Conservation (phyloP, 2,329 filamentous ascomycete species). For the Zasmidium cellare region DNA sequence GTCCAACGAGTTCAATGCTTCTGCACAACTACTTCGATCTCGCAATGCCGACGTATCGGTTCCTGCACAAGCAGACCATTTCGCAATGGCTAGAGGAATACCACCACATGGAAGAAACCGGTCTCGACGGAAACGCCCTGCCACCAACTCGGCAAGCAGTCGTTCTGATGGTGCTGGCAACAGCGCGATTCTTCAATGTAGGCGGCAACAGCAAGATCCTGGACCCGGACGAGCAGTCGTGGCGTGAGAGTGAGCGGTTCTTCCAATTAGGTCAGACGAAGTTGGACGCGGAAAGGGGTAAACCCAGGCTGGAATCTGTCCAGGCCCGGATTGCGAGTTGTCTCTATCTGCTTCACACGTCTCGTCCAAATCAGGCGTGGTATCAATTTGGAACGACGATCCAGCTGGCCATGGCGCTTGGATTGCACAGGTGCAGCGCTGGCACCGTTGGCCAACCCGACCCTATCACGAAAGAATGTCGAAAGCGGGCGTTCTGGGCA, state of each 20-base stretch:
- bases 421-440: constrained; percentile 34
- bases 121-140: constrained; percentile 40
- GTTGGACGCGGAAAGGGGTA: constrained; percentile 28
- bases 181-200: constrained; percentile 37
- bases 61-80: constrained; percentile 46
- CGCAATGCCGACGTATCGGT: constrained; percentile 46
- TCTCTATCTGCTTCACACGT: constrained; percentile 41
- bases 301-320: constrained; percentile 34
- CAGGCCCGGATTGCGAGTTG: constrained; percentile 44
- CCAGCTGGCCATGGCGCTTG: constrained; percentile 39
- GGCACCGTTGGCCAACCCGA: constrained; percentile 19
- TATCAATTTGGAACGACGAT: constrained; percentile 39
- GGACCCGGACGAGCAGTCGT: constrained; percentile 19
- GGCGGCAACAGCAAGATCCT: constrained; percentile 21
- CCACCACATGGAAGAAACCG: constrained; percentile 44
- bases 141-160: constrained; percentile 47
- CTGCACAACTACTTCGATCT: constrained; percentile 46
- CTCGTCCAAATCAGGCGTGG: constrained; percentile 40
- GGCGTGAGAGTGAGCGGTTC: constrained; percentile 29
- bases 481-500: constrained; percentile 41
- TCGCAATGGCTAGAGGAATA: constrained; percentile 48
- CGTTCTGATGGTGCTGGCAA: constrained; percentile 56
- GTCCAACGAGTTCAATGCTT: constrained; percentile 32
- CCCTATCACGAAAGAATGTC: constrained; percentile 32
- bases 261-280: constrained; percentile 27